Conservation (phyloP, 2,329 filamentous ascomycete species). For the Rhynchosporium graminicola region DNA sequence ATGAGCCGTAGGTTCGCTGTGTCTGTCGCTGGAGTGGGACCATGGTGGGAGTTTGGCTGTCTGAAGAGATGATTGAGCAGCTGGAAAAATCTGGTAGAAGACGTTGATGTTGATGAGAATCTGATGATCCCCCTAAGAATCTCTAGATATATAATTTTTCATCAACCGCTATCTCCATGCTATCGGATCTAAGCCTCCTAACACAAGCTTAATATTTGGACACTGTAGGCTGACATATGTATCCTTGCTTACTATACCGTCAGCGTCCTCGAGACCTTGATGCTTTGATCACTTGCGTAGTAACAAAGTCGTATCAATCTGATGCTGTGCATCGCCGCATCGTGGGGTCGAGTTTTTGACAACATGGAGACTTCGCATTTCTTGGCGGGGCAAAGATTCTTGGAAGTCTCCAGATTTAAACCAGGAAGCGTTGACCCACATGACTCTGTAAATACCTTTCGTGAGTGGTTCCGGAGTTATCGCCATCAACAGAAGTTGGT, state of each 20-base stretch:
- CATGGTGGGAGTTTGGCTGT: background rate
- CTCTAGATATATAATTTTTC: background rate
- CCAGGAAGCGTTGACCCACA: constrained; percentile 3
- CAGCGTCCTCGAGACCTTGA: constrained; percentile 1
- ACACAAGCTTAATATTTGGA: background rate
- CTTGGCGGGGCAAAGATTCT: constrained; percentile 4
- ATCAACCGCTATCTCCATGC: background rate
- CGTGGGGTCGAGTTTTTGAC: background rate
- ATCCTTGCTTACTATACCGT: constrained; percentile 9
- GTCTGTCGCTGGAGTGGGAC: background rate
- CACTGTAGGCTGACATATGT: constrained; percentile 1
- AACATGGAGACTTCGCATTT: background rate
- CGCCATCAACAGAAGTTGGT: too few relatives aligned
- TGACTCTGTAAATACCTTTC: too few relatives aligned
- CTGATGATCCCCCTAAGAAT: background rate
- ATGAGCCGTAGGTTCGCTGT: background rate
- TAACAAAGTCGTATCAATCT: background rate
- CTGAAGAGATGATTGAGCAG: background rate
- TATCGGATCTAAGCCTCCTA: background rate
- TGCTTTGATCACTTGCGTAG: background rate
- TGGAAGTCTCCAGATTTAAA: background rate
- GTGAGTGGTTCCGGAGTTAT: too few relatives aligned
- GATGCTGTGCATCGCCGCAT: background rate
- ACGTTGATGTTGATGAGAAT: background rate
- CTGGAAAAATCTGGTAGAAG: background rate